Evolutionary conservation across 768 basidiomycete species (phyloP), one percentile per base, ranked within the genome.

Genomic region (Boletus coccyginus): DNA sequence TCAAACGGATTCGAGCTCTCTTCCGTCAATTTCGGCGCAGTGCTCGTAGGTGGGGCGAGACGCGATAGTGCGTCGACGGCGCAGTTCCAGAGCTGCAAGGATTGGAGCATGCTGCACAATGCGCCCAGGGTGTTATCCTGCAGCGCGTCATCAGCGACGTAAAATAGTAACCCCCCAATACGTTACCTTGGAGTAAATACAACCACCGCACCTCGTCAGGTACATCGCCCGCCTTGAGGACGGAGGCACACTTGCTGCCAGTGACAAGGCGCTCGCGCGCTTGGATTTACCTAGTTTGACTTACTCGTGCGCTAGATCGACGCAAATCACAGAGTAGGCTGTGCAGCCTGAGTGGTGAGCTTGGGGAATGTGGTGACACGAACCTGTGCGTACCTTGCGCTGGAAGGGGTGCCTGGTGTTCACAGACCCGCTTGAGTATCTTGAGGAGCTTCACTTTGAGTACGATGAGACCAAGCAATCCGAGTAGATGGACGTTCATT

Each of bases 51-150:
- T 17, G 80, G 80, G n/a, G 71, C 75, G 7, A 92, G 75, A 32
- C 89, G 84, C 7, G 81, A 70, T 0, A 92, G 67, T 0, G 81
- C 80, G 19, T 92, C 91, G 14, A 85, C 72, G 5, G 92, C 91
- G 29, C 90, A 83, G 66, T 89, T 90, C 85, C 87, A 92, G 2
- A 94, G 72, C n/a, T 92, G 83, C 48, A 93, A 76, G 0, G 88
- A 82, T 59, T 89, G 88, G 13, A 89, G 73, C 58, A 87, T 73
- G 19, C 79, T 79, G 44, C 80, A 75, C 16, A 92, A 64, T 3
- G 85, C 80, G 6, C 76, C 73, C 0, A 80, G 73, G 0, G 81
- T 72, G 46, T 93, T 84, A 44, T 87, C 83, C 89, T 94, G 56
- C 0, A 13, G 12, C 31, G 17, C 6, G 29, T 19, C 43, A 14